Conservation (phyloP, 1,284 basidiomycete genomes). For the Leccinum fallax region DNA sequence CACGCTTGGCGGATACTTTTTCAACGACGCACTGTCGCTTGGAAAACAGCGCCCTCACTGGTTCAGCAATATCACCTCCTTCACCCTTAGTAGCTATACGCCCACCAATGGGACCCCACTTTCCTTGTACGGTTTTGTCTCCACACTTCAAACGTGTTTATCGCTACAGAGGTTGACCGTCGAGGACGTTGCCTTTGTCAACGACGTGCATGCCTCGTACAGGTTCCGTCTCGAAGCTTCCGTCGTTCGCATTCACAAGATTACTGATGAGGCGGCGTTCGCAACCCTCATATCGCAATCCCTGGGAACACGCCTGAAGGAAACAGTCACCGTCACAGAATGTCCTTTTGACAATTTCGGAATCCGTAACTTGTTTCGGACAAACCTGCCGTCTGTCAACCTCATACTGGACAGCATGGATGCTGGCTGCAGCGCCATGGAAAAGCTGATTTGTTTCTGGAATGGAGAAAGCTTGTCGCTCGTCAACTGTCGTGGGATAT, state of each 20-base stretch:
- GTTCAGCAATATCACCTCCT: slow-evolving; percentile 8
- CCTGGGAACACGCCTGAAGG: slow-evolving; percentile 10
- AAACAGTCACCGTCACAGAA: slow-evolving; percentile 1
- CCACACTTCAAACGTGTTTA: slow-evolving; percentile 3
- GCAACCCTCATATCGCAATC: slow-evolving; percentile 8
- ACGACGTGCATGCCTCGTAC: slow-evolving; percentile 13
- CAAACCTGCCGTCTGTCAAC: slow-evolving; percentile 2
- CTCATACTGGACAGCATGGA: slow-evolving; percentile 11
- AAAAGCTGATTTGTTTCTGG: slow-evolving; percentile 14
- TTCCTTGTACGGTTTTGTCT: slow-evolving; percentile 9
- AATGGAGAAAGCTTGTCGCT: slow-evolving; percentile 15
- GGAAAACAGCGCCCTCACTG: slow-evolving; percentile 5
- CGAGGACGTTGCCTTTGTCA: slow-evolving; percentile 10
- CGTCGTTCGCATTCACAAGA: slow-evolving; percentile 2
- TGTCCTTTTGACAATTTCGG: slow-evolving; percentile 13
- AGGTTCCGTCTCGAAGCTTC: slow-evolving; percentile 16
- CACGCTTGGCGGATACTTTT: neutral
- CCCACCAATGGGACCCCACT: neutral
- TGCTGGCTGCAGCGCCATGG: neutral
- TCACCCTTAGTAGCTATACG: slow-evolving; percentile 1
- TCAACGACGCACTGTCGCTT: neutral
- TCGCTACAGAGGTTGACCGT: slow-evolving; percentile 3
- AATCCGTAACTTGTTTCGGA: neutral
- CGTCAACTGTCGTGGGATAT: slow-evolving; percentile 12
- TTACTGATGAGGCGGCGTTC: slow-evolving; percentile 3